Evolutionary conservation across 306 rosid genomes (phyloP).

Genomic region (Cucurbita moschata): DNA sequence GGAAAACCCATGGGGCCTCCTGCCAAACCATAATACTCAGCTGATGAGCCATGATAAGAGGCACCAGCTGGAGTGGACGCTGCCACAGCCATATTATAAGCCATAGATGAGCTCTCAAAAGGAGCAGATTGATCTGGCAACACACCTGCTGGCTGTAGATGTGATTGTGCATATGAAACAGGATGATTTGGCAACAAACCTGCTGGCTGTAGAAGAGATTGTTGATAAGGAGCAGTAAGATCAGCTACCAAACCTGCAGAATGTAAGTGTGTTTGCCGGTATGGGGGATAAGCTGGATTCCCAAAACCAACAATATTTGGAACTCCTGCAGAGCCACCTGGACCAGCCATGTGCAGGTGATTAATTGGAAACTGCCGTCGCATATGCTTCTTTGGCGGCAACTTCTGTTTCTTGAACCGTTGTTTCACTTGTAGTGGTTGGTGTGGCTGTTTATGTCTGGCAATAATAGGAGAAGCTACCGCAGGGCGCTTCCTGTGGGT

Average conservation of each 20-base stretch:
- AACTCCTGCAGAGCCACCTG: conserved; percentile 23
- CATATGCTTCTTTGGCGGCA: conserved; percentile 10
- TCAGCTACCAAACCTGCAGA: conserved; percentile 38
- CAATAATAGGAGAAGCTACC: conserved; percentile 24
- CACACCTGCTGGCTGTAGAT: conserved; percentile 34
- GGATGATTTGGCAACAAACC: conserved; percentile 44
- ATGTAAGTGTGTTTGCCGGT: conserved; percentile 22
- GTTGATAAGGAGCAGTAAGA: conserved; percentile 22
- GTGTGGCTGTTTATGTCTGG: conserved; percentile 18
- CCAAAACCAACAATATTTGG: conserved; percentile 11
- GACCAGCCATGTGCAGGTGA: conserved; percentile 24
- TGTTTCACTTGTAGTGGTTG: conserved; percentile 7
- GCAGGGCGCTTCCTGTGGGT: conserved; percentile 22
- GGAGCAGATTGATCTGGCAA: conserved; percentile 29
- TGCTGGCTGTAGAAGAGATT: conserved; percentile 23
- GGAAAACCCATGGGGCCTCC: conserved; percentile 34
- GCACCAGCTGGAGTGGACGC: conserved; percentile 27
- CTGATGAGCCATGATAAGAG: conserved; percentile 33
- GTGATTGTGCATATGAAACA: conserved; percentile 24
- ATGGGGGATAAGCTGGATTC: conserved; percentile 18
- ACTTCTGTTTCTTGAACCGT: neutral
- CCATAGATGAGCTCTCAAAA: conserved; percentile 25
- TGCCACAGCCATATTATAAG: conserved; percentile 33
- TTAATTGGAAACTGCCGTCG: conserved; percentile 34
- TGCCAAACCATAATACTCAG: conserved; percentile 34